A percentile compares a stretch with the other conserved stretches of the same genome.
Conservation (phyloP, 495 filamentous ascomycete genomes). For the Penicillium alfredii region DNA sequence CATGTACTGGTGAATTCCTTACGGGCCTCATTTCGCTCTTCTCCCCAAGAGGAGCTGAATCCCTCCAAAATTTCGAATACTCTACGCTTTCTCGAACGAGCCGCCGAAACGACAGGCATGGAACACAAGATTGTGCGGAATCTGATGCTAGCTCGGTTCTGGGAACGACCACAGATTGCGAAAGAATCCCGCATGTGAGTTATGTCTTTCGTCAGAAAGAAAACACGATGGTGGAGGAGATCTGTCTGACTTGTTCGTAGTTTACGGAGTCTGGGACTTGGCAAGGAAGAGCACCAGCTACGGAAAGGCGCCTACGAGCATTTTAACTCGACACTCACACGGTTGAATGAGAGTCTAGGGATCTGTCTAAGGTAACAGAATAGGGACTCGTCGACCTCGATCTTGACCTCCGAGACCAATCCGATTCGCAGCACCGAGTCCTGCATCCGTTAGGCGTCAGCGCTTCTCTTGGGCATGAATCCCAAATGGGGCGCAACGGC, state of each 20-base stretch:
- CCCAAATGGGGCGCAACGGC: no score
- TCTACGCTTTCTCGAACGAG: slow-evolving; percentile 66
- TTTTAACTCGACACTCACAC: slow-evolving; percentile 60
- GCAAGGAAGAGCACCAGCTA: slow-evolving; percentile 21
- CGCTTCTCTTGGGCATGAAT: slow-evolving; percentile 25
- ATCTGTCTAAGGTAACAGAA: slow-evolving; percentile 61
- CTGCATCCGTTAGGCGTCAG: slow-evolving; percentile 17
- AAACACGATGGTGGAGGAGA: not conserved
- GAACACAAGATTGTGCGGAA: slow-evolving; percentile 82
- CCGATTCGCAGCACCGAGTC: slow-evolving; percentile 17
- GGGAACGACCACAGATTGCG: slow-evolving; percentile 41
- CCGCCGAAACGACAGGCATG: slow-evolving; percentile 56
- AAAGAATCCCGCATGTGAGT: slow-evolving; percentile 36
- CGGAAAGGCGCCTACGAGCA: slow-evolving; percentile 44
- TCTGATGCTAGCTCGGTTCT: slow-evolving; percentile 56
- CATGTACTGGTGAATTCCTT: slow-evolving; percentile 59
- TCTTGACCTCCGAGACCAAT: slow-evolving; percentile 7
- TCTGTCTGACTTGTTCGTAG: slow-evolving; percentile 25
- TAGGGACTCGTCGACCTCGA: slow-evolving; percentile 3
- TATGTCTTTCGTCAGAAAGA: not conserved
- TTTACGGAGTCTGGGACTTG: slow-evolving; percentile 25
- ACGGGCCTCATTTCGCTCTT: slow-evolving; percentile 64
- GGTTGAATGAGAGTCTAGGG: slow-evolving; percentile 66
- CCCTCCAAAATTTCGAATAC: slow-evolving; percentile 62
- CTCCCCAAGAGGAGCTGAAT: slow-evolving; percentile 48